Base-by-base conservation (phyloP, 306 rosid genomes). In the Cucumis melo region DNA sequence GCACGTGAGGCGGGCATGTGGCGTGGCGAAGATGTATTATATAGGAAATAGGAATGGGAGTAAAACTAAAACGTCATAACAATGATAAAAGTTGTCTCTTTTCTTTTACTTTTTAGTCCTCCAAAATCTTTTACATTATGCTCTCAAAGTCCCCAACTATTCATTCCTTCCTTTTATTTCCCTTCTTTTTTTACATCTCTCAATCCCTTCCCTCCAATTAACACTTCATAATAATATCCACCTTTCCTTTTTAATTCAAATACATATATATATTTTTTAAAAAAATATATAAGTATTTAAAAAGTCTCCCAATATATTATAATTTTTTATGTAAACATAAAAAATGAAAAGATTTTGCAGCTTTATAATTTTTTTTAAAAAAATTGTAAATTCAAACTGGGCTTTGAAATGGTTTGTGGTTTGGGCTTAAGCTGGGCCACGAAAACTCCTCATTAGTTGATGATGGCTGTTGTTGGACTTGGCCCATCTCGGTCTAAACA, bases 61-160 rank as follows among this genome's bases (percentile, higher is more conserved):
- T 80, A 84, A 83, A 85, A 87, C 86, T 80, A 84, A 83, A 85
- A 87, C 86, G 87, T 88, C 88, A 83, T 85, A 79, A 77, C 75
- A 85, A 84, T 90, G 91, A 92, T 86, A 90, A 87, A 90, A 92
- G 91, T 82, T 72, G 13, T 46, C 78, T 85, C 86, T 87, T 88
- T 87, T 86, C 82, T 86, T 91, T 85, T 84, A 86, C 91, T 92
- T 92, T 92, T 84, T 86, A 82, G 88, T 81, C 86, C 84, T 89
- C 97, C 97, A 82, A 92, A 80, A 88, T 87, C 96, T 85, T 88
- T 92, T 82, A 55, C 77, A 83, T 83, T 87, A 74, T 87, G 85
- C 87, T 77, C 81, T 80, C 59, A 55, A 83, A 80, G 70, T 85
- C 86, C 92, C 85, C 86, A 90, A 86, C 81, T 84, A 88, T 79